phyloP scores from a whole-genome alignment of 495 filamentous ascomycete species.

The Aspergillus hancockii region DNA sequence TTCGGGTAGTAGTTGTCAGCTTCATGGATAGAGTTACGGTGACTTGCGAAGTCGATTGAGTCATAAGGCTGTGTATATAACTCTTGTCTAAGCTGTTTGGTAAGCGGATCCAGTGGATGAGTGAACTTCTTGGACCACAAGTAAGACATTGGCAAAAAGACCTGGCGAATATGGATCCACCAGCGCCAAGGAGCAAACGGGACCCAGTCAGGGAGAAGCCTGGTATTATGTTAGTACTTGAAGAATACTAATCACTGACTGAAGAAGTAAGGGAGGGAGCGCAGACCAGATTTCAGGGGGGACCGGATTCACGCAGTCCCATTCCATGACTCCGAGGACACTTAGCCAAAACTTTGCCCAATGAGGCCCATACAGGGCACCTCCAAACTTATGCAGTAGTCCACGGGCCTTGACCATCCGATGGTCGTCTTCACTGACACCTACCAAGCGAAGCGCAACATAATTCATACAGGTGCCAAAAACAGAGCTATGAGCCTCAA shows the following conservation, averaged over 20 bases:
- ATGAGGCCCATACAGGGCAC: slow-evolving; percentile 81
- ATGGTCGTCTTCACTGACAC: slow-evolving; percentile 82
- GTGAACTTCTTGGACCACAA: slow-evolving; percentile 79
- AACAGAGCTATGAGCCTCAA: slow-evolving; percentile 89
- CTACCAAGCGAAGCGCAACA: slow-evolving; percentile 78
- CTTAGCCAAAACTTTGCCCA: slow-evolving; percentile 95
- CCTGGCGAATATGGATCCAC: slow-evolving; percentile 97
- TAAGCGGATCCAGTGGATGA: slow-evolving; percentile 69
- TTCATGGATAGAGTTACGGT: slow-evolving; percentile 80
- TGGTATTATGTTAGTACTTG: slow-evolving; percentile 22
- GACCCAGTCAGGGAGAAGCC: slow-evolving; percentile 90
- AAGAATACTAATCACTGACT: background rate
- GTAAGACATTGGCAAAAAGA: slow-evolving; percentile 90
- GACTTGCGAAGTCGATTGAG: slow-evolving; percentile 69
- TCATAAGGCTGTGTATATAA: slow-evolving; percentile 80
- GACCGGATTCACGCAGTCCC: slow-evolving; percentile 91
- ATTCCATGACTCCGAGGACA: slow-evolving; percentile 78
- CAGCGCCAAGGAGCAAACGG: slow-evolving; percentile 94
- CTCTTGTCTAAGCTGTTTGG: slow-evolving; percentile 74
- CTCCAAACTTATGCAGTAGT: slow-evolving; percentile 81
- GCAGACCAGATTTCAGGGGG: slow-evolving; percentile 85
- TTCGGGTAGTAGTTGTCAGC: slow-evolving; percentile 94
- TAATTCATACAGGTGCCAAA: slow-evolving; percentile 94
- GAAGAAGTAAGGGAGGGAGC: slow-evolving; percentile 6
- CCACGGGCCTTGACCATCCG: slow-evolving; percentile 85